Base-by-base conservation (phyloP, 2,329 filamentous ascomycete species). In the Venturia nashicola region DNA sequence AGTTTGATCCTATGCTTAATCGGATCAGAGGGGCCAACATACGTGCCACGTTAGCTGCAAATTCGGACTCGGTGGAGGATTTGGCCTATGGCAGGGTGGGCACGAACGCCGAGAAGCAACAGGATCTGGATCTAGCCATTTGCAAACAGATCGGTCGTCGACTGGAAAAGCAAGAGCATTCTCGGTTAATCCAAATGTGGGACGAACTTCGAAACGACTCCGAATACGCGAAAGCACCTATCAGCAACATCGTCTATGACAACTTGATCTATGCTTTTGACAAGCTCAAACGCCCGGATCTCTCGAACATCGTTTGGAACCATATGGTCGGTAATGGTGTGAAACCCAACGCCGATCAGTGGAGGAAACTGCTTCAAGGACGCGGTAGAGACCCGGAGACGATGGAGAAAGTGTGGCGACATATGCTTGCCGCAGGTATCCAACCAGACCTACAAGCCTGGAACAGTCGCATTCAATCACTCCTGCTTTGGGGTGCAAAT, bases 291-390 rank as follows among this genome's bases (percentile, higher is more conserved):
- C 59, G 59, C 14, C 39, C 59, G n/a, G 59, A 60, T 39, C n/a
- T 60, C 16, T 27, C 59, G 36, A 51, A 36, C n/a, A 74, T 80
- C 36, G 76, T 83, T 3, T 85, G 83, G 83, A 83, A 83, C 64
- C 72, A 78, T 65, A 82, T 85, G 79, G 70, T 81, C 16, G 71
- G 75, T 54, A 73, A 82, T 61, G 83, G 82, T 0, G 71, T 87
- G 39, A 72, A 76, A 64, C 86, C 89, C 16, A 85, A 80, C 7
- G 69, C 87, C 63, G 81, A 77, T 68, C 87, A 89, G 0, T 94
- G 88, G 83, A 87, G 85, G 46, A 77, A 83, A 54, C 88, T 94
- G 82, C 83, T 94, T 68, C 80, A 83, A 64, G 89, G 89, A 1
- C 79, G 78, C 61, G 79, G 83, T 61, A 79, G 79, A 63, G 85